phyloP scores from a whole-genome alignment of 1,284 basidiomycete species.

The Termitomyces sp. region DNA sequence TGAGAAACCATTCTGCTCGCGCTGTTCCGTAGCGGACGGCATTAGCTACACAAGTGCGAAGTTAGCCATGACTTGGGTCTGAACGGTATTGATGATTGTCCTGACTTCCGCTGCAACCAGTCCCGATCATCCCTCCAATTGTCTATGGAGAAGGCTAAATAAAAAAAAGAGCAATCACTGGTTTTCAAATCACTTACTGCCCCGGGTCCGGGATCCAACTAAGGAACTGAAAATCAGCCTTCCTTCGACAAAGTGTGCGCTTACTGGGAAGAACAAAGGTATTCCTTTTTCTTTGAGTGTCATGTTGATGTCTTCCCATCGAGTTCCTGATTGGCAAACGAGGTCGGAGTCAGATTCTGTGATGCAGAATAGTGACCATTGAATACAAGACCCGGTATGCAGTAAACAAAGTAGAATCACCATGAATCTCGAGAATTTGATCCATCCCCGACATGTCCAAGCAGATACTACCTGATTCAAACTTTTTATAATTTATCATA shows the following conservation, averaged over 20 bases:
- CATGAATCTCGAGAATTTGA: constrained; percentile 74
- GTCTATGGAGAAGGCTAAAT: constrained; percentile 36
- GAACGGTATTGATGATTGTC: constrained; percentile 6
- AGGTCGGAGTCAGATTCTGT: constrained; percentile 76
- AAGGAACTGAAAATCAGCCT: background rate
- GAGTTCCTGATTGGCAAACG: constrained; percentile 74
- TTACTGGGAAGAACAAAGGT: constrained; percentile 66
- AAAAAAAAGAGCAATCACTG: background rate
- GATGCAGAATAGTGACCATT: background rate
- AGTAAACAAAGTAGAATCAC: constrained; percentile 27
- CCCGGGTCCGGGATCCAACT: constrained; percentile 76
- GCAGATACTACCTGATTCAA: constrained; percentile 66
- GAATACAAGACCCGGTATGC: background rate
- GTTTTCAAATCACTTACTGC: constrained; percentile 38
- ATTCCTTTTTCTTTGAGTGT: constrained; percentile 65
- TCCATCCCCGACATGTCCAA: constrained; percentile 88
- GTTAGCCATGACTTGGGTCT: constrained; percentile 1
- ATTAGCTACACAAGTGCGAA: constrained; percentile 50
- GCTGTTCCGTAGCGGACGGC: constrained; percentile 89
- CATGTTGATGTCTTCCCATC: constrained; percentile 87
- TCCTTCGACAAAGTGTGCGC: constrained; percentile 14
- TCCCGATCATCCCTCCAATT: constrained; percentile 91
- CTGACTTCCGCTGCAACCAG: constrained; percentile 77
- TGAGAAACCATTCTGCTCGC: constrained; percentile 81
- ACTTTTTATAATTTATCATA: constrained; percentile 9